Evolutionary conservation across 176 grass and related monocot genomes (phyloP).

Genomic region (Cenchrus americanus): DNA sequence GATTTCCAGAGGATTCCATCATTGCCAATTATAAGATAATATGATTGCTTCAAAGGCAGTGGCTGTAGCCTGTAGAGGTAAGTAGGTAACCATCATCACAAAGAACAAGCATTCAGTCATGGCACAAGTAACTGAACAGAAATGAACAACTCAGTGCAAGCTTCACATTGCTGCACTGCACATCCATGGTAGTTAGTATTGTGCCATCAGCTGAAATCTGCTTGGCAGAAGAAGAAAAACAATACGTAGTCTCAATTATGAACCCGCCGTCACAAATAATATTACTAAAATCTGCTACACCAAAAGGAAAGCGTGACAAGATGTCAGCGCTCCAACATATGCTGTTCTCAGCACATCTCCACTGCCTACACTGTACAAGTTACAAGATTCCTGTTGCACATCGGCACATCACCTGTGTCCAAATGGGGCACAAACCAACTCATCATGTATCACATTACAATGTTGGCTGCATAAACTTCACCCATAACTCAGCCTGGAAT

Average conservation of each 20-base stretch:
- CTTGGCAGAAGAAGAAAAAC: not conserved
- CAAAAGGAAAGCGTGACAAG: slow-evolving; percentile 24
- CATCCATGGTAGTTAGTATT: not conserved
- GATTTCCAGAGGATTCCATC: not conserved
- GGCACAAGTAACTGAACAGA: too few species aligned
- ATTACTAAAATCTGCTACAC: slow-evolving; percentile 35
- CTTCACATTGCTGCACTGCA: too few species aligned
- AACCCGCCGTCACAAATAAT: slow-evolving; percentile 31
- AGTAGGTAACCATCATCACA: not conserved
- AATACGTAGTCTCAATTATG: not conserved
- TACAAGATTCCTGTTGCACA: slow-evolving; percentile 39
- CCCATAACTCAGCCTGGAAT: slow-evolving; percentile 54
- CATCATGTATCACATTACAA: slow-evolving; percentile 1
- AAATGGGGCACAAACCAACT: slow-evolving; percentile 22
- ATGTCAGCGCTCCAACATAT: slow-evolving; percentile 13
- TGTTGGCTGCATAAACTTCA: slow-evolving; percentile 3
- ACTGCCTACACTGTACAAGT: slow-evolving; percentile 55
- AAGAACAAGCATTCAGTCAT: too few species aligned
- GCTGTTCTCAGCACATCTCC: slow-evolving; percentile 30
- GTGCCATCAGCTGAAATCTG: not conserved
- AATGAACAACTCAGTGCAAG: not conserved
- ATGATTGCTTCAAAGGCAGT: not conserved
- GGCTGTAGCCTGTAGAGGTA: not conserved
- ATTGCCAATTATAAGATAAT: too few species aligned
- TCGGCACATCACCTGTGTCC: slow-evolving; percentile 26